A percentile compares a stretch with the other conserved stretches of the same genome.
Conservation (phyloP, 1,139 yeast genomes). For the Suhomyces anneliseae region DNA sequence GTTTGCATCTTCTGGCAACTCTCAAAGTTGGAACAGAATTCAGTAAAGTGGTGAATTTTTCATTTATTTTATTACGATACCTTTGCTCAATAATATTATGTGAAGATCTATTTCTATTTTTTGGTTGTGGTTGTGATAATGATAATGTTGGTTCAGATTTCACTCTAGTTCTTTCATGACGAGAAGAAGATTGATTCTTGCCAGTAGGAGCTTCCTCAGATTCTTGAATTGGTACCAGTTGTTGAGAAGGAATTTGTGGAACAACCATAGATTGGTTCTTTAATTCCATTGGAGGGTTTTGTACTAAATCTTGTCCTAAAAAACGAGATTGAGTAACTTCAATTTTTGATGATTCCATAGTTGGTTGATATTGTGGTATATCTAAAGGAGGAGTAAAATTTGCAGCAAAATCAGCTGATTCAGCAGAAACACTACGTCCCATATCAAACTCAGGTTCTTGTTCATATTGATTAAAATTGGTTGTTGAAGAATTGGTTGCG, state of each 20-base stretch:
- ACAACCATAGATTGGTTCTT: not conserved
- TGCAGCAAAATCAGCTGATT: not conserved
- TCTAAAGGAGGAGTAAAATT: not conserved
- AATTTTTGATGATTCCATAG: too few species aligned
- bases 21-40: conserved; percentile 44
- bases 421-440: not conserved
- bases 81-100: conserved; percentile 50
- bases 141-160: conserved; percentile 7
- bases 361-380: not conserved
- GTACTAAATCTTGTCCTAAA: not conserved
- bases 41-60: conserved; percentile 43
- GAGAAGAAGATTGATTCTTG: not conserved
- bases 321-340: too few species aligned
- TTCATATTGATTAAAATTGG: not conserved
- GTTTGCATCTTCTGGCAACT: conserved; percentile 27
- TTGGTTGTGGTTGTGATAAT: conserved; percentile 3
- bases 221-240: not conserved
- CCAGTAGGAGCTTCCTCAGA: not conserved
- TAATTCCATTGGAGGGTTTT: not conserved
- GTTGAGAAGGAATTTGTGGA: conserved; percentile 2
- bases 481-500: not conserved
- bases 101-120: conserved; percentile 29
- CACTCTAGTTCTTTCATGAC: conserved; percentile 2
- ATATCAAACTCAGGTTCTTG: not conserved
- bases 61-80: conserved; percentile 47